Evolutionary conservation across 2,329 filamentous ascomycete genomes (phyloP).

Genomic region (Zopfia rhizophila): DNA sequence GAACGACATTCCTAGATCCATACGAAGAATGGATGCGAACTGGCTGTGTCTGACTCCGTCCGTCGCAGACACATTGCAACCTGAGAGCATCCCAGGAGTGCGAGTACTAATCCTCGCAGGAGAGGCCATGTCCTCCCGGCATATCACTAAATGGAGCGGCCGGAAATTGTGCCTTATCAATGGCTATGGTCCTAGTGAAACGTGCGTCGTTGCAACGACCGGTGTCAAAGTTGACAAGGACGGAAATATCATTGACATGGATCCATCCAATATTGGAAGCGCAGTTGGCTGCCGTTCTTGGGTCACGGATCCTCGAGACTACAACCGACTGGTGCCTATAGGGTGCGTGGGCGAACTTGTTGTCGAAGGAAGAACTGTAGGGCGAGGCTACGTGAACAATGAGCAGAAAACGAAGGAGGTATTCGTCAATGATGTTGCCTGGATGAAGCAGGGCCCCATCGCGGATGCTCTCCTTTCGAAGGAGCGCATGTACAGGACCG

Average conservation of each 20-base stretch:
- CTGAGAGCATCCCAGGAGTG: slow-evolving; percentile 50
- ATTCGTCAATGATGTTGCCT: slow-evolving; percentile 16
- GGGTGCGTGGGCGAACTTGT: slow-evolving; percentile 60
- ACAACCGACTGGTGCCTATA: slow-evolving; percentile 14
- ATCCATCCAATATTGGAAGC: slow-evolving; percentile 24
- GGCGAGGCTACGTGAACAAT: slow-evolving; percentile 37
- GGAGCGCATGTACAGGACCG: slow-evolving; percentile 13
- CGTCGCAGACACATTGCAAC: slow-evolving; percentile 40
- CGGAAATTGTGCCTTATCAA: slow-evolving; percentile 19
- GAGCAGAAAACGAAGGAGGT: slow-evolving; percentile 12
- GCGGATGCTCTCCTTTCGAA: neutral
- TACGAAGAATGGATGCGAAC: slow-evolving; percentile 14
- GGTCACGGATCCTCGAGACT: slow-evolving; percentile 45
- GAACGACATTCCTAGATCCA: slow-evolving; percentile 57
- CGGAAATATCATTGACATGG: slow-evolving; percentile 10
- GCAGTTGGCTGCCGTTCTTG: slow-evolving; percentile 30
- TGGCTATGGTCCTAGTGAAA: slow-evolving; percentile 27
- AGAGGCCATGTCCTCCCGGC: slow-evolving; percentile 45
- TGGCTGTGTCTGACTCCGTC: slow-evolving; percentile 20
- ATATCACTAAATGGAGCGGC: slow-evolving; percentile 51
- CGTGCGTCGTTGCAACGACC: slow-evolving; percentile 13
- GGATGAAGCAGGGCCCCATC: neutral
- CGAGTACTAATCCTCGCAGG: slow-evolving; percentile 53
- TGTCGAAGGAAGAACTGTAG: slow-evolving; percentile 64
- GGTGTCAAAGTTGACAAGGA: neutral